phyloP scores from a whole-genome alignment of 768 basidiomycete species.

The Pleurotus citrinopileatus region DNA sequence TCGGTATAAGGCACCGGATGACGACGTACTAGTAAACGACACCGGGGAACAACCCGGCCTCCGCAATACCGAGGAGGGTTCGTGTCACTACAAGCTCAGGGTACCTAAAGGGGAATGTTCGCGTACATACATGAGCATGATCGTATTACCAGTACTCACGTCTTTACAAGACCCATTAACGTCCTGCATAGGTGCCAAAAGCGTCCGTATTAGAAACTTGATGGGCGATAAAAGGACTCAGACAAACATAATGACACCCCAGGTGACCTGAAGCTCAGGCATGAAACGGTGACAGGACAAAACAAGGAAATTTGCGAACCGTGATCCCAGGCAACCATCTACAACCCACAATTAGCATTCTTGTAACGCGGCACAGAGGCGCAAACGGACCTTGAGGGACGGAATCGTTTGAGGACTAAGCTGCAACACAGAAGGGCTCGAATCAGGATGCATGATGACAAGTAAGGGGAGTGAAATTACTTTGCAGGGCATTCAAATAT shows the following conservation, averaged over 20 bases:
- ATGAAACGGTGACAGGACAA: neutral
- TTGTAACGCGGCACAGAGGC: neutral
- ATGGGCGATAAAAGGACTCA: neutral
- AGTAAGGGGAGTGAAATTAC: slow-evolving; percentile 26
- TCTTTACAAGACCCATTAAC: slow-evolving; percentile 67
- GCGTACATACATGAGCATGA: too few species aligned
- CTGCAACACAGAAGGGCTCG: slow-evolving; percentile 19
- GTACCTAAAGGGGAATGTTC: slow-evolving; percentile 38
- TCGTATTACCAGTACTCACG: slow-evolving; percentile 33
- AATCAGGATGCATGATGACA: neutral
- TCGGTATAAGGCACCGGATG: neutral
- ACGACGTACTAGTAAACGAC: slow-evolving; percentile 64
- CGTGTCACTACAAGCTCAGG: slow-evolving; percentile 58
- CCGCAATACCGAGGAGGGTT: slow-evolving; percentile 59
- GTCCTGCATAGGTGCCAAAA: slow-evolving; percentile 35
- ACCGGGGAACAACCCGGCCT: slow-evolving; percentile 73
- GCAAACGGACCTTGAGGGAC: slow-evolving; percentile 54
- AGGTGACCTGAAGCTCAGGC: slow-evolving; percentile 42
- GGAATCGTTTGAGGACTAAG: slow-evolving; percentile 57
- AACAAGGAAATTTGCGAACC: slow-evolving; percentile 27
- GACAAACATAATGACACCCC: slow-evolving; percentile 63
- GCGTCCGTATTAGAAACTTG: neutral
- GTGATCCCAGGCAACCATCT: slow-evolving; percentile 69
- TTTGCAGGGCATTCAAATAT: slow-evolving; percentile 71
- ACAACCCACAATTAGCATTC: neutral